Evolutionary conservation across 805 yeast genomes (phyloP).

Genomic region (Hanseniaspora pseudoguilliermondii): DNA sequence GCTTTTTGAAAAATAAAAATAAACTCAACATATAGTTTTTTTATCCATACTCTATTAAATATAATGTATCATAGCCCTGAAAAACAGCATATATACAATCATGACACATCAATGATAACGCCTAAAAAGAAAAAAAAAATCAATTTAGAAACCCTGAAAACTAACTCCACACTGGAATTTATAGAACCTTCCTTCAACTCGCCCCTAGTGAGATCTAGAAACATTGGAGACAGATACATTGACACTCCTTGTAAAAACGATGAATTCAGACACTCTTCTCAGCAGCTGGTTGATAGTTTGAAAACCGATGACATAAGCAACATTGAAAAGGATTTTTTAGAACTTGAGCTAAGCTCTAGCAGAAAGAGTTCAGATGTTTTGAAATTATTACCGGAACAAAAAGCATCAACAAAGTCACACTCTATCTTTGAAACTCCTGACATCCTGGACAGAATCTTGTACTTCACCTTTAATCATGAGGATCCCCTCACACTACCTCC

Average conservation of each 20-base stretch:
- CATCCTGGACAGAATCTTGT: constrained; percentile 2
- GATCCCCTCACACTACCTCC: constrained; percentile 8
- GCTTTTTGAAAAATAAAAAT: no score
- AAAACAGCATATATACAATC: background rate
- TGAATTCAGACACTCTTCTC: constrained; percentile 6
- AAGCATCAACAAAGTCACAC: background rate
- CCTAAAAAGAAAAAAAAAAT: background rate
- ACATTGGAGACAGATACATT: constrained; percentile 4
- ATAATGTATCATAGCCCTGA: background rate
- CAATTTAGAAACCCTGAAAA: background rate
- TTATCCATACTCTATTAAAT: no score
- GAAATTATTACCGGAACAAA: background rate
- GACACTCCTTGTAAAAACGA: constrained; percentile 6
- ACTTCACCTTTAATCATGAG: constrained; percentile 4
- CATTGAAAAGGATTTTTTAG: background rate
- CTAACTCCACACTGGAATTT: background rate
- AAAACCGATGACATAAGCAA: background rate
- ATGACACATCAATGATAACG: background rate
- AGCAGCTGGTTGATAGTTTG: background rate
- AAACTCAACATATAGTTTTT: no score
- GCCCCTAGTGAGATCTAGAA: constrained; percentile 8
- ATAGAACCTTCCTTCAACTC: background rate
- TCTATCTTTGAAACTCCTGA: constrained; percentile 6
- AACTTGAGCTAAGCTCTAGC: background rate
- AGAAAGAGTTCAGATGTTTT: constrained; percentile 8